Evolutionary conservation across 2,329 filamentous ascomycete species (phyloP).

Genomic region (Dothistroma pini): DNA sequence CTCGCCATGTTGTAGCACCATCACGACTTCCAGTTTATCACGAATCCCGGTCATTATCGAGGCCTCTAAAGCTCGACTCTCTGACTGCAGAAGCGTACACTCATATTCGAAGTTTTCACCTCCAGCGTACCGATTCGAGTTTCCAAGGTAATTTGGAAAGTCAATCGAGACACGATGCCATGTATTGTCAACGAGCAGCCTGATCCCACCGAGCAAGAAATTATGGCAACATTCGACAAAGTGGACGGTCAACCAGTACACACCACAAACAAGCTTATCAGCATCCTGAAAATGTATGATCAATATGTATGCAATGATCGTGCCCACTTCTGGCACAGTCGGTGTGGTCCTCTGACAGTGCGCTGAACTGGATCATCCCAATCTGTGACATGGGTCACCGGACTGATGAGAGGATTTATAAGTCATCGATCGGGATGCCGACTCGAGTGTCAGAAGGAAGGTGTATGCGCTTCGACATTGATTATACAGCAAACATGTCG

Average conservation of each 20-base stretch:
- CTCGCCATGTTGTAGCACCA: not conserved
- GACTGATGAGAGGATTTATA: not conserved
- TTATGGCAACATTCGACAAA: not conserved
- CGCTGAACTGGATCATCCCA: no score
- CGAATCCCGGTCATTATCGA: not conserved
- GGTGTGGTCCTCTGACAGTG: not conserved
- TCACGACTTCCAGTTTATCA: not conserved
- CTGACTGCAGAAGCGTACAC: not conserved
- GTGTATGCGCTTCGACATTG: not conserved
- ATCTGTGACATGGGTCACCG: not conserved
- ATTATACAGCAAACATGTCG: not conserved
- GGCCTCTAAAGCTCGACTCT: not conserved
- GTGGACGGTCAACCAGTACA: not conserved
- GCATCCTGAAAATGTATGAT: not conserved
- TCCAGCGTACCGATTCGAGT: not conserved
- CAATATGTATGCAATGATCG: not conserved
- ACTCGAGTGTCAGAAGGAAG: not conserved
- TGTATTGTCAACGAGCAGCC: not conserved
- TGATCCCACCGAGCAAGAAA: not conserved
- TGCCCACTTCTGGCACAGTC: not conserved
- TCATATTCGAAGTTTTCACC: not conserved
- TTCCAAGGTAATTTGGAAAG: not conserved
- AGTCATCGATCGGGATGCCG: not conserved
- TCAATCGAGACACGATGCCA: not conserved
- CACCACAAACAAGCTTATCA: not conserved